phyloP scores from a whole-genome alignment of 2,329 filamentous ascomycete species.

The Zymoseptoria tritici region DNA sequence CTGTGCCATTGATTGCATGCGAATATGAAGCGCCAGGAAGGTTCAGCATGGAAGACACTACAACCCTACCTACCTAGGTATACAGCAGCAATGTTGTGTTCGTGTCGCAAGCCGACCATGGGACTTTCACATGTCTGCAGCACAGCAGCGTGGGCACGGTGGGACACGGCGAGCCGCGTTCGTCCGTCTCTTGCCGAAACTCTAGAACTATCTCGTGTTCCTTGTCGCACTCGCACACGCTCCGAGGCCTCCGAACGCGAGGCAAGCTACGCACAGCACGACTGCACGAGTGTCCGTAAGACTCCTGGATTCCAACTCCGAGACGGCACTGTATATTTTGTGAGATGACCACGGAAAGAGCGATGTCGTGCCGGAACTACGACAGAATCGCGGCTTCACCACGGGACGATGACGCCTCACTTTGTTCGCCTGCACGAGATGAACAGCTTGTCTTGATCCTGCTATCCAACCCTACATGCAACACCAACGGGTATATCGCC shows the following conservation, averaged over 20 bases:
- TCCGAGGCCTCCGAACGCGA: neutral
- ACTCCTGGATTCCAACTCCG: neutral
- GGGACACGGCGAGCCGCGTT: neutral
- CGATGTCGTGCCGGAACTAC: neutral
- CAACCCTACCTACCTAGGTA: neutral
- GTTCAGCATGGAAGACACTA: neutral
- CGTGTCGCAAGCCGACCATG: neutral
- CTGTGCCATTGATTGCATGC: neutral
- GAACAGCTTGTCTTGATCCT: neutral
- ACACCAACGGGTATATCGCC: neutral
- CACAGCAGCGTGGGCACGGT: neutral
- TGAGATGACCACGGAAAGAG: neutral
- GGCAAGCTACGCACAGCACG: neutral
- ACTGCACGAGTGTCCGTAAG: neutral
- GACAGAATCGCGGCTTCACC: neutral
- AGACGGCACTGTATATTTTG: neutral
- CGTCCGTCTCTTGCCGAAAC: neutral
- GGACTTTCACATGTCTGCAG: neutral
- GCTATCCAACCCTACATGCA: neutral
- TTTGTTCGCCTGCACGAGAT: neutral
- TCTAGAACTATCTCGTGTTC: too few relatives aligned
- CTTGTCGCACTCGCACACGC: neutral
- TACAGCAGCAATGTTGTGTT: neutral
- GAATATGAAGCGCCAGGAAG: neutral
- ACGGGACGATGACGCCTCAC: neutral